Percentiles rank a stretch among this genome's conserved stretches.
phyloP scores from a whole-genome alignment of 2,329 filamentous ascomycete genomes.

The Diaporthe batatas region DNA sequence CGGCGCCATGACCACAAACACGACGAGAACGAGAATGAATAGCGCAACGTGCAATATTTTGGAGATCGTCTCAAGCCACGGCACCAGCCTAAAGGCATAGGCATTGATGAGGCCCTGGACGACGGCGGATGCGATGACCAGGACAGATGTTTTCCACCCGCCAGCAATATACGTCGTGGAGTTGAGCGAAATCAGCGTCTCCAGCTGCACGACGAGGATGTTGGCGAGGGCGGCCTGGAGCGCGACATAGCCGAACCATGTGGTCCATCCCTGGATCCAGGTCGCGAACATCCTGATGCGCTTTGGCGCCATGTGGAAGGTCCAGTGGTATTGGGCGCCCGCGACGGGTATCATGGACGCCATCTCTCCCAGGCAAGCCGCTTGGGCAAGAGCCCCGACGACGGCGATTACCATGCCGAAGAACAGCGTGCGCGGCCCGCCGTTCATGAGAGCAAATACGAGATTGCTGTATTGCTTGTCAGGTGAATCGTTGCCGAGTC shows the following conservation, averaged over 20 bases:
- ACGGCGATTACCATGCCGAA: constrained; percentile 51
- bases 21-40: constrained; percentile 38
- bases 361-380: constrained; percentile 55
- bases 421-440: constrained; percentile 50
- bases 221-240: constrained; percentile 52
- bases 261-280: constrained; percentile 53
- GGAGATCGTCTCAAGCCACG: constrained; percentile 54
- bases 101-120: constrained; percentile 48
- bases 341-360: constrained; percentile 56
- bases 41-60: constrained; percentile 48
- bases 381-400: constrained; percentile 48
- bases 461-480: constrained; percentile 22
- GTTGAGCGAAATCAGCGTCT: constrained; percentile 33
- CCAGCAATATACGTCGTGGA: constrained; percentile 34
- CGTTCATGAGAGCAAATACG: constrained; percentile 49
- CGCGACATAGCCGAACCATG: constrained; percentile 57
- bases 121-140: constrained; percentile 54
- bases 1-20: constrained; percentile 35
- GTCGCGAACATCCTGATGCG: constrained; percentile 31
- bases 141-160: constrained; percentile 55
- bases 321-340: constrained; percentile 59
- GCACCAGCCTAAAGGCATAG: constrained; percentile 53
- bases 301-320: constrained; percentile 42
- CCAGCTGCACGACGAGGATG: constrained; percentile 36
- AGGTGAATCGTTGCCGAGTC: background rate